Conservation (phyloP, 306 rosid genomes). For the Pueraria montana region DNA sequence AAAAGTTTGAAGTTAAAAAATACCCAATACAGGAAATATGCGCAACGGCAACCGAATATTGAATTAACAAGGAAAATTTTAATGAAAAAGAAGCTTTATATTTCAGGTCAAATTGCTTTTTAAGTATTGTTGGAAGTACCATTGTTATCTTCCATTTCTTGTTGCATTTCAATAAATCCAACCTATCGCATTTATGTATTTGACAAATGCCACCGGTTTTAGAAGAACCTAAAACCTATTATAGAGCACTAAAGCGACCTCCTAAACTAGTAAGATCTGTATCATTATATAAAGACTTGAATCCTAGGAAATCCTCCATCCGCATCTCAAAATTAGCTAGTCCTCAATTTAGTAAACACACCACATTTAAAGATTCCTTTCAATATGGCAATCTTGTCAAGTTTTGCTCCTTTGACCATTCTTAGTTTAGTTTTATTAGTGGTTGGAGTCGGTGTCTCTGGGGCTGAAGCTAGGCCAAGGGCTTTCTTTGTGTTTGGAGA, state of each 20-base stretch:
- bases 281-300: slow-evolving; percentile 45
- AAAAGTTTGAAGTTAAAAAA: background rate
- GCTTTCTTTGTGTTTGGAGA: too few relatives aligned
- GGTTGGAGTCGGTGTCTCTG: slow-evolving; percentile 15
- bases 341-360: background rate
- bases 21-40: background rate
- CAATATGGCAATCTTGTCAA: slow-evolving; percentile 44
- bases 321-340: slow-evolving; percentile 25
- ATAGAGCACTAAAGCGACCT: slow-evolving; percentile 46
- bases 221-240: slow-evolving; percentile 15
- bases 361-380: background rate
- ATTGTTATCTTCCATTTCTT: background rate
- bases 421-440: slow-evolving; percentile 25
- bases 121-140: background rate
- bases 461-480: background rate
- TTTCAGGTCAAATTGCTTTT: background rate
- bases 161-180: background rate
- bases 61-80: background rate
- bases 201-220: background rate
- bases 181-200: slow-evolving; percentile 16
- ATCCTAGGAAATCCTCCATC: background rate
- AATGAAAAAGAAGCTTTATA: background rate
- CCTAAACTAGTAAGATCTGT: slow-evolving; percentile 35
- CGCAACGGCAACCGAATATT: background rate
- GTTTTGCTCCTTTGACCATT: slow-evolving; percentile 5